Base-by-base conservation (phyloP, 257 asterid species). In the Striga asiatica region DNA sequence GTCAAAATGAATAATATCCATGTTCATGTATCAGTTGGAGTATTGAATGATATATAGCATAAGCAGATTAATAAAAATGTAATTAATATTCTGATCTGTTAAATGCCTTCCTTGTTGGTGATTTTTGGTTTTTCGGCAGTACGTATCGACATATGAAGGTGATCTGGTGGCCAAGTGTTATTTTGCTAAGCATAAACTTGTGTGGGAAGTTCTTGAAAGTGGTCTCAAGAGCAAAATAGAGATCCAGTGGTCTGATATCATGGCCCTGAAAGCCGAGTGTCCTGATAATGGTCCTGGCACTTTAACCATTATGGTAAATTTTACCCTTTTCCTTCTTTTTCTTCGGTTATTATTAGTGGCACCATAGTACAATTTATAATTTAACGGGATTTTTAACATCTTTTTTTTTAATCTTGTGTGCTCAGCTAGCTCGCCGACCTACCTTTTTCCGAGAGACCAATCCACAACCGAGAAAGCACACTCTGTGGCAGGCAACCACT, bases 151-250 rank as follows among this genome's bases (percentile, higher is more conserved):
- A 66, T 71, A 83, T 43, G 91, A 89, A 70, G 93, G 93, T 39
- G 97, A 89, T 73, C 76, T 89, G 78, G 94, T 89, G 70, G 93
- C 88, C 0, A 89, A 89, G 81, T 85, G 94, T 74, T 89, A 89
- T 75, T 89, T 81, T 71, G 91, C 89, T 1, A 89, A 86, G 77
- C 92, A 84, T 50, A 85, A 85, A 58, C 85, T 89, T 62, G 97
- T 89, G 14, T 85, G 96, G 97, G 97, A 89, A 71, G 79, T 89
- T 70, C 93, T 89, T 60, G 84, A 81, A 32, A 81, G 80, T 50
- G 89, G 93, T 43, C 79, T 89, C 67, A 89, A 89, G 89, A 81
- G 78, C 68, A 83, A 85, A 78, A 70, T 89, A 56, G 97, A 89
- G 73, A 81, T 89, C 63, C 93, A 81, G 71, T 85, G 96, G 96